Evolutionary conservation across 257 asterid species (phyloP).

Genomic region (Salvia miltiorrhiza): DNA sequence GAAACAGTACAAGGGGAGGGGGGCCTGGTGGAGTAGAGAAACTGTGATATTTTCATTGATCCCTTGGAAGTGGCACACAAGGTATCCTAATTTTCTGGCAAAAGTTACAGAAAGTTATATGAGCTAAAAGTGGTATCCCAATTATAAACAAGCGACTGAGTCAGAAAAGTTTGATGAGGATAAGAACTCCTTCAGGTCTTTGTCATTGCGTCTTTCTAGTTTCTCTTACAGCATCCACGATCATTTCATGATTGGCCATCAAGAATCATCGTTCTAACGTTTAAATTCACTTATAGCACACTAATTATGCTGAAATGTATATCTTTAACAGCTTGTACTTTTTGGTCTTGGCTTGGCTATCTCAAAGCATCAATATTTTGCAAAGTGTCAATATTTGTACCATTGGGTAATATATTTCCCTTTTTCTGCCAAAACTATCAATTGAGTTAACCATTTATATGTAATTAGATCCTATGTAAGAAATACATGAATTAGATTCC

Average conservation of each 20-base stretch:
- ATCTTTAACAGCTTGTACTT: neutral
- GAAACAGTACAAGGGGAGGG: neutral
- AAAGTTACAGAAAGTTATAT: conserved; percentile 10
- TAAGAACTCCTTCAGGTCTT: conserved; percentile 26
- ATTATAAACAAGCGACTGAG: conserved; percentile 4
- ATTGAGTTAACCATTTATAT: neutral
- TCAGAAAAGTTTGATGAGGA: conserved; percentile 18
- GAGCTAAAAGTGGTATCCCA: conserved; percentile 17
- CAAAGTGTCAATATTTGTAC: no score
- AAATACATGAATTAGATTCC: neutral
- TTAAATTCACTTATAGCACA: neutral
- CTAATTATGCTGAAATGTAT: neutral
- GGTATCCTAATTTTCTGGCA: conserved; percentile 19
- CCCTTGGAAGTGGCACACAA: conserved; percentile 14
- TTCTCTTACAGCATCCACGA: neutral
- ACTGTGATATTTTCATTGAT: neutral
- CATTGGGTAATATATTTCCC: neutral
- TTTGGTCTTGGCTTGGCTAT: neutral
- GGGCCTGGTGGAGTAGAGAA: neutral
- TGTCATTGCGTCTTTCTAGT: neutral
- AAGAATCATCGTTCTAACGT: neutral
- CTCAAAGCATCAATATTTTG: neutral
- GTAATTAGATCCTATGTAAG: neutral
- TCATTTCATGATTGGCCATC: no score
- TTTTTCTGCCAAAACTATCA: neutral